Percentiles rank a stretch among this genome's conserved stretches.
Conservation (phyloP, 352 stramenopile genomes). For the Peronospora destructor region DNA sequence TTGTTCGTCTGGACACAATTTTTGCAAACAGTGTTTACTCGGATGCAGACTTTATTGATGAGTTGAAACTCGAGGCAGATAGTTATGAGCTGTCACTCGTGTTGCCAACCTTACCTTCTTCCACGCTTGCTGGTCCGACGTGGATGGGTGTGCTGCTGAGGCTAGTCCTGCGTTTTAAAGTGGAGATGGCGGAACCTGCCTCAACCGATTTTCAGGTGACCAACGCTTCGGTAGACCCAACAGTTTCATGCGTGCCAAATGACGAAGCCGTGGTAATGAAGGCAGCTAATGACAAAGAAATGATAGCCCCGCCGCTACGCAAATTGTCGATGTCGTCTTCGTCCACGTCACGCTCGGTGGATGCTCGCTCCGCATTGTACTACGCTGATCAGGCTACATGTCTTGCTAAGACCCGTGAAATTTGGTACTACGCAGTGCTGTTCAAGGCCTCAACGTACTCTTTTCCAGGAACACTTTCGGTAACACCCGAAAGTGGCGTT, state of each 20-base stretch:
- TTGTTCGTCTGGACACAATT: slow-evolving; percentile 34
- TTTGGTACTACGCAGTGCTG: slow-evolving; percentile 74
- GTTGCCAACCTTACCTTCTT: slow-evolving; percentile 20
- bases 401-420: slow-evolving; percentile 30
- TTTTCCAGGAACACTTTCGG: slow-evolving; percentile 42
- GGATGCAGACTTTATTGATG: slow-evolving; percentile 38
- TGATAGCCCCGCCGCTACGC: slow-evolving; percentile 1
- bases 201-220: not conserved
- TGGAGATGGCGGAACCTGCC: slow-evolving; percentile 21
- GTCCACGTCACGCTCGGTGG: slow-evolving; percentile 10
- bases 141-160: slow-evolving; percentile 54
- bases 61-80: slow-evolving; percentile 49
- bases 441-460: slow-evolving; percentile 47
- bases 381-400: slow-evolving; percentile 27
- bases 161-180: slow-evolving; percentile 43
- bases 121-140: slow-evolving; percentile 27
- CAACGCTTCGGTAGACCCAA: not conserved
- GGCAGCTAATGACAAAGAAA: not conserved
- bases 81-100: slow-evolving; percentile 51
- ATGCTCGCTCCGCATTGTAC: slow-evolving; percentile 9
- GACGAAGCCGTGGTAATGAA: slow-evolving; percentile 14
- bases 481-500: slow-evolving; percentile 34
- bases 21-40: slow-evolving; percentile 32
- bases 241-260: not conserved
- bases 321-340: slow-evolving; percentile 20